Conservation (phyloP, 192 early-diverging fungal species). For the Podila epicladia region DNA sequence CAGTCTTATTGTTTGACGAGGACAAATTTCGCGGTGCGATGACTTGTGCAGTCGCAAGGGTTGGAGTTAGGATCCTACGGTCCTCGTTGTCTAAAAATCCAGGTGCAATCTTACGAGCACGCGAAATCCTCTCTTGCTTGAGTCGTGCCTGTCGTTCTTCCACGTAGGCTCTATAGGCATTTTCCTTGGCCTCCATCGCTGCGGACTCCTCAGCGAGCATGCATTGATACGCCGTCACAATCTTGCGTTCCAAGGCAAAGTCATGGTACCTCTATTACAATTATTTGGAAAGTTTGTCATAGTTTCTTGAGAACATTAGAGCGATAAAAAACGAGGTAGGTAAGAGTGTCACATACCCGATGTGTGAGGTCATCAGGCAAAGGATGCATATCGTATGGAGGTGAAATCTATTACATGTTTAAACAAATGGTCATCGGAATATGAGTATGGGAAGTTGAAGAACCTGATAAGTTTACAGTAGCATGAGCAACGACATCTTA, state of each 20-base stretch:
- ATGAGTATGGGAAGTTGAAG: not conserved
- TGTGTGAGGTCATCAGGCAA: slow-evolving; percentile 29
- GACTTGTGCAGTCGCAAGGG: slow-evolving; percentile 32
- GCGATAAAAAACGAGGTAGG: not conserved
- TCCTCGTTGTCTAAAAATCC: slow-evolving; percentile 70
- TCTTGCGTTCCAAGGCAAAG: slow-evolving; percentile 63
- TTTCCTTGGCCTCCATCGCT: slow-evolving; percentile 35
- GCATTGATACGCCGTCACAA: slow-evolving; percentile 56
- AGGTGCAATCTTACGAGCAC: slow-evolving; percentile 70
- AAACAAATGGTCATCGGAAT: not conserved
- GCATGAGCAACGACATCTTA: slow-evolving; percentile 11
- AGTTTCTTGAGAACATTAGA: too few species aligned
- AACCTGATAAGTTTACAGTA: not conserved
- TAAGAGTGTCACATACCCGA: slow-evolving; percentile 7
- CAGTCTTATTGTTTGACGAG: not conserved
- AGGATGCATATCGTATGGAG: slow-evolving; percentile 36
- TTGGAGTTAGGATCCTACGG: slow-evolving; percentile 63
- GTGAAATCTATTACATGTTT: slow-evolving; percentile 27
- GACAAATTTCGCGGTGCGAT: not conserved
- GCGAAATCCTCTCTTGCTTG: slow-evolving; percentile 53
- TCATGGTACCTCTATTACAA: slow-evolving; percentile 52
- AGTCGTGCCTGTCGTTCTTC: slow-evolving; percentile 57
- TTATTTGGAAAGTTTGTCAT: too few species aligned
- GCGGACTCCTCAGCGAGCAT: slow-evolving; percentile 42
- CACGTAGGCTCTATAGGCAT: slow-evolving; percentile 42